Evolutionary conservation across 306 rosid species (phyloP), one percentile per base, ranked within the genome.

Genomic region (Boehmeria nivea): DNA sequence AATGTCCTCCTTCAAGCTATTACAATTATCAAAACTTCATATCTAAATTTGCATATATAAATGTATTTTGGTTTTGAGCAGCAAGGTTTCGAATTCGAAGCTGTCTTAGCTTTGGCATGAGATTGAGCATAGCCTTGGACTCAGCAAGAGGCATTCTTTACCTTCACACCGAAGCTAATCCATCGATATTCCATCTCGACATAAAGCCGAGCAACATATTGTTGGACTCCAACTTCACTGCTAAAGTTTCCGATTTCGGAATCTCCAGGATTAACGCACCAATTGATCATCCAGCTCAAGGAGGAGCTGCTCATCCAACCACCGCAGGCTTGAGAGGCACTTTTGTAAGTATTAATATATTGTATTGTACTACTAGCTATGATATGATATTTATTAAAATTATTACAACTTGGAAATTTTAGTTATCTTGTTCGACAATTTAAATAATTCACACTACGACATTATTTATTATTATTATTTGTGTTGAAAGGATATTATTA

Each of bases 231-330:
- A 33, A 61, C 6, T 61, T 61, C 8, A 61, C 46, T 33, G 55
- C 66, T 19, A 61, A 61, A 48, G 66, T 61, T 36, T 47, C 66
- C 23, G 66, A 61, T 22, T 61, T 61, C 13, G 66, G 66, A 47
- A 47, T 61, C 37, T 61, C 57, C 2, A 61, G 8, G 34, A 20
- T n/a, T n/a, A n/a, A n/a, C n/a, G n/a, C n/a, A n/a, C n/a, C n/a
- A n/a, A n/a, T 61, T 14, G 64, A 25, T 1, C 64, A 46, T 10
- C 52, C 47, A 0, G 8, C 56, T 0, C 57, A 61, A 6, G 28
- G 34, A 59, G 54, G 52, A 45, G 28, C 13, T 12, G 13, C 23
- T 6, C 28, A n/a, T 21, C 44, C 37, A 7, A 40, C 45, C 17
- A 40, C 46, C 57, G 43, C 57, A 20, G 47, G 16, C 8, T 51